Base-by-base conservation (phyloP, 257 asterid genomes). In the Nicotiana knightiana region DNA sequence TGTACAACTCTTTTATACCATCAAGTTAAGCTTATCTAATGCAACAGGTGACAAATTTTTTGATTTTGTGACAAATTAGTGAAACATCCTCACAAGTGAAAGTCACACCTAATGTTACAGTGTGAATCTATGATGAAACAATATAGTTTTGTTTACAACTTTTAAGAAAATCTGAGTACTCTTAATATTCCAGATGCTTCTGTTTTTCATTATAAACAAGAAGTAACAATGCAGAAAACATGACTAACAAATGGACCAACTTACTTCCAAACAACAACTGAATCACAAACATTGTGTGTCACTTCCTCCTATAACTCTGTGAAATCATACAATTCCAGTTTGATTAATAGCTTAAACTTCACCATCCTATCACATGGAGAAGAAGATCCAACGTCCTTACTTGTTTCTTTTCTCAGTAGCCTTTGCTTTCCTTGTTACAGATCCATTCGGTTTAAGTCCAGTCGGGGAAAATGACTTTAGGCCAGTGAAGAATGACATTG, bases 391-490 rank as follows among this genome's bases (percentile, higher is more conserved):
- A 76, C 94, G 91, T 68, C 92, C 91, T 3, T 90, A 79, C 39
- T 77, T 91, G 48, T 63, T 91, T 7, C 73, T 90, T n/a, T 53
- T 88, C 65, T 86, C 89, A 5, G 78, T 91, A 5, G 84, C 83
- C 9, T 18, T 91, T 30, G 90, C 93, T 76, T 85, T 92, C 65
- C 63, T 96, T 3, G 67, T 86, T 17, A 87, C 87, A 86, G 99
- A 94, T 84, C 99, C 99, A 1, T 89, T 96, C 10, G 90, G 85
- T 16, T 30, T 92, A 83, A 94, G 98, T 82, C 99, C 99, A 1
- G 92, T 92, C 0, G 96, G 94, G 12, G 97, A 95, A 17, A 86
- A 67, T 8, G 93, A 91, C 84, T 96, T 96, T 59, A 87, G 82
- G 81, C 98, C 99, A 0, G 91, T 93, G 18, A 91, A 81, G 83